phyloP scores from a whole-genome alignment of 2,329 filamentous ascomycete genomes.

The Colletotrichum viniferum region DNA sequence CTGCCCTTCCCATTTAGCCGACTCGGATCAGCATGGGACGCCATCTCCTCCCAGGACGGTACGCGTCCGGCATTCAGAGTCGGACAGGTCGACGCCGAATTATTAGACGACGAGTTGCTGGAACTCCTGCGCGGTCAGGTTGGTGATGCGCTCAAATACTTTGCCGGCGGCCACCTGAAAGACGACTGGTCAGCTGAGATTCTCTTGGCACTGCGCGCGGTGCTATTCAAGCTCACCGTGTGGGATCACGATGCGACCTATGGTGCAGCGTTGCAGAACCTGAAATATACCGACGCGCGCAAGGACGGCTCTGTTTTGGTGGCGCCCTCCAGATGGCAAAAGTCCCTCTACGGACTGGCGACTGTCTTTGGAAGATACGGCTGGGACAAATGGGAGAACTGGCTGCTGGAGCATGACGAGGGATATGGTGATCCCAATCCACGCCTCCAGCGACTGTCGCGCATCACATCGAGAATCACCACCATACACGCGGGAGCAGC shows the following conservation, averaged over 20 bases:
- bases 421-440: slow-evolving; percentile 66
- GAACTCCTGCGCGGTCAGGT: slow-evolving; percentile 86
- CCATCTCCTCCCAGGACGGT: slow-evolving; percentile 74
- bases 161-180: slow-evolving; percentile 73
- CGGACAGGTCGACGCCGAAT: slow-evolving; percentile 92
- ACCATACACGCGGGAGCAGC: slow-evolving; percentile 82
- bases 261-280: slow-evolving; percentile 88
- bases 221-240: slow-evolving; percentile 92
- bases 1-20: slow-evolving; percentile 68
- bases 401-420: slow-evolving; percentile 77
- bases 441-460: slow-evolving; percentile 61
- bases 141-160: slow-evolving; percentile 85
- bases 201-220: slow-evolving; percentile 72
- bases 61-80: slow-evolving; percentile 89
- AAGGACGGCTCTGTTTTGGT: slow-evolving; percentile 64
- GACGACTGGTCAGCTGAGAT: slow-evolving; percentile 92
- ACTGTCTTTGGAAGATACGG: slow-evolving; percentile 88
- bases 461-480: slow-evolving; percentile 70
- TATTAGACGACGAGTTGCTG: slow-evolving; percentile 91
- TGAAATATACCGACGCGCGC: slow-evolving; percentile 87
- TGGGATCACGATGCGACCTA: slow-evolving; percentile 98
- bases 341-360: slow-evolving; percentile 80
- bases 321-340: slow-evolving; percentile 81
- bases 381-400: slow-evolving; percentile 92
- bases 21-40: slow-evolving; percentile 69